Conservation (phyloP, 805 yeast genomes). For the Tetrapisispora nanseiensis region DNA sequence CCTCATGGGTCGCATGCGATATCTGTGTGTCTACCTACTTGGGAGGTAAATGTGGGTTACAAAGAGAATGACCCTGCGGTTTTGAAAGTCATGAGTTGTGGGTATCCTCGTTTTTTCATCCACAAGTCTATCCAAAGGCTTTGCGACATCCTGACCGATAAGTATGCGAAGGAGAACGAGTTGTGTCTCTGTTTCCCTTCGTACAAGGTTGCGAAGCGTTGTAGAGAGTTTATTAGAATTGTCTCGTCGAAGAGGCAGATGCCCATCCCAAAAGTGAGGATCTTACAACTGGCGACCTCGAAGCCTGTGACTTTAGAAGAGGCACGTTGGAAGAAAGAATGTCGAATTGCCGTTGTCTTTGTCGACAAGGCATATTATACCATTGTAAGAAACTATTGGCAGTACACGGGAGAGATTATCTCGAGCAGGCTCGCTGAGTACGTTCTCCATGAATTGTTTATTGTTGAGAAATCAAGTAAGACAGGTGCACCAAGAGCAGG, state of each 20-base stretch:
- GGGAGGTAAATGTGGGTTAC: conserved; percentile 89
- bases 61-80: conserved; percentile 86
- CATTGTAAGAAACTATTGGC: conserved; percentile 86
- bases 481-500: conserved; percentile 6
- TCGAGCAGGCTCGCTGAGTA: conserved; percentile 87
- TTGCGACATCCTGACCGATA: conserved; percentile 43
- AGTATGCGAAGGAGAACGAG: conserved; percentile 77
- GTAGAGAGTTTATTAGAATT: conserved; percentile 64
- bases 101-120: conserved; percentile 62
- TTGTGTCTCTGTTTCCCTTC: conserved; percentile 67
- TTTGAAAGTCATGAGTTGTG: conserved; percentile 54
- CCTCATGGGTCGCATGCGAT: conserved; percentile 93
- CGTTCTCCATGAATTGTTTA: conserved; percentile 50
- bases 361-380: conserved; percentile 50
- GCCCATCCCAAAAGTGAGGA: conserved; percentile 36
- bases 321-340: conserved; percentile 48
- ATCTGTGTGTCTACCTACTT: conserved; percentile 87
- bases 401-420: conserved; percentile 94
- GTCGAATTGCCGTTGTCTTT: conserved; percentile 70
- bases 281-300: conserved; percentile 64
- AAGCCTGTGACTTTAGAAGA: conserved; percentile 55
- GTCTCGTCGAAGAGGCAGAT: conserved; percentile 25
- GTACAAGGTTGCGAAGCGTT: conserved; percentile 68
- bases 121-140: conserved; percentile 54
- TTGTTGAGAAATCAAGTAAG: conserved; percentile 25